Evolutionary conservation across 2,329 filamentous ascomycete species (phyloP).

Genomic region (Exophiala aquamarina): DNA sequence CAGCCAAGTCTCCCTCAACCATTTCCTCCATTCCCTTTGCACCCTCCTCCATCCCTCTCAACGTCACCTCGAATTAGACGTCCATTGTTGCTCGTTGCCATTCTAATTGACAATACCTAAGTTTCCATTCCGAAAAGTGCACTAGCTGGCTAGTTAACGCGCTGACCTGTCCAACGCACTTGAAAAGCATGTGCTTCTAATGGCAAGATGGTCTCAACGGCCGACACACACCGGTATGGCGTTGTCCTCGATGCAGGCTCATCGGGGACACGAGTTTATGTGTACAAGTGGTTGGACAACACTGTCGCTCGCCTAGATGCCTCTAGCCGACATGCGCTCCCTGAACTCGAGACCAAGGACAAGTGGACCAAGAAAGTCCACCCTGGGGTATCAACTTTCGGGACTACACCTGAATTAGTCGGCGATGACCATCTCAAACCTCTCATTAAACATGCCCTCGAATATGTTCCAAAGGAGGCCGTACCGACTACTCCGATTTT

Average conservation of each 20-base stretch:
- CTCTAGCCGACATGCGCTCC: conserved; percentile 67
- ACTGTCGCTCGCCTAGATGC: conserved; percentile 60
- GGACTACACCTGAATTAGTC: conserved; percentile 70
- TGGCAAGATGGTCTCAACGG: conserved; percentile 22
- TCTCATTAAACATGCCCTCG: conserved; percentile 78
- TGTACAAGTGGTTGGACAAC: conserved; percentile 90
- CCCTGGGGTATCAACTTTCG: conserved; percentile 89
- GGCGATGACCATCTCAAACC: conserved; percentile 78
- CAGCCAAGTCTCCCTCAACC: too few relatives aligned
- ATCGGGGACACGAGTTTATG: conserved; percentile 87
- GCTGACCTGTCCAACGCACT: too few relatives aligned
- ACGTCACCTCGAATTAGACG: neutral
- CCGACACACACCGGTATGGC: conserved; percentile 64
- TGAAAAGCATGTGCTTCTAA: neutral
- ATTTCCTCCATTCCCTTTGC: too few relatives aligned
- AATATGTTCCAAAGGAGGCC: conserved; percentile 72
- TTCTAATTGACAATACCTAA: too few relatives aligned
- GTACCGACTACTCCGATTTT: conserved; percentile 87
- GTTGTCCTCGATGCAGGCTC: conserved; percentile 97
- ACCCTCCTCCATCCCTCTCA: too few relatives aligned
- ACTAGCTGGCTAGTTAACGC: neutral
- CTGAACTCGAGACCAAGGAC: conserved; percentile 78
- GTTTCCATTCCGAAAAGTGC: neutral
- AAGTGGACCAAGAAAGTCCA: conserved; percentile 92
- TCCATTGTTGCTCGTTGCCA: too few relatives aligned